Evolutionary conservation across 495 filamentous ascomycete genomes (phyloP), one percentile per base, ranked within the genome.

Genomic region (Sordaria brevicollis): DNA sequence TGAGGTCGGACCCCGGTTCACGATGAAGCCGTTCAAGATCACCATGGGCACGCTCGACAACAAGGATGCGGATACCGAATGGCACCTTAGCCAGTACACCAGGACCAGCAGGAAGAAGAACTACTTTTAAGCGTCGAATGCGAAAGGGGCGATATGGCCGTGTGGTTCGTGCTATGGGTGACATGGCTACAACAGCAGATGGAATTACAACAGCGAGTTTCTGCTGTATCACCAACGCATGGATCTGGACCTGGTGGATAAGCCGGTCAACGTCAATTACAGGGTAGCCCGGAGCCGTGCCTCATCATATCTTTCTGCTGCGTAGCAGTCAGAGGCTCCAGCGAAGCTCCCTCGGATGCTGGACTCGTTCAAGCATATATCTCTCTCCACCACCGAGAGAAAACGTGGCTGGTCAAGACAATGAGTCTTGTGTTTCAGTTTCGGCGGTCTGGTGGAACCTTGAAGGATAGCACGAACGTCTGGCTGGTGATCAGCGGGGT

Each of bases 251-350:
- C 83, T 99, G 38, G 85, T 91, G 68, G 91, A 95, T 62, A 87
- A 89, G 76, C 95, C 92, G 43, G 96, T 96, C 78, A 89, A 89
- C 76, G 93, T 88, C 17, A 81, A 79, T 49, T 87, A 84, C 72
- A 84, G 81, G 70, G 87, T 84, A 65, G 82, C 83, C 37, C 93
- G 79, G 97, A 97, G 77, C 96, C 93, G 0, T 98, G n/a, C 97
- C 81, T 95, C 93, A 1, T 94, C 93, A 17, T n/a, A 93, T 97
- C 69, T 98, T 95, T 78, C 84, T 99, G 67, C 82, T 99, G 43
- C 84, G 97, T 29, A 86, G 92, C 19, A 89, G 97, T 25, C 97
- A 95, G 95, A 93, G 97, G 76, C 94, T 95, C 38, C 98, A 98
- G 94, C 93, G 93, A 8, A 93, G 91, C 9, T 93, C 93, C 0